Evolutionary conservation across 2,329 filamentous ascomycete species (phyloP).

Genomic region (Pleoardoris graminearum): DNA sequence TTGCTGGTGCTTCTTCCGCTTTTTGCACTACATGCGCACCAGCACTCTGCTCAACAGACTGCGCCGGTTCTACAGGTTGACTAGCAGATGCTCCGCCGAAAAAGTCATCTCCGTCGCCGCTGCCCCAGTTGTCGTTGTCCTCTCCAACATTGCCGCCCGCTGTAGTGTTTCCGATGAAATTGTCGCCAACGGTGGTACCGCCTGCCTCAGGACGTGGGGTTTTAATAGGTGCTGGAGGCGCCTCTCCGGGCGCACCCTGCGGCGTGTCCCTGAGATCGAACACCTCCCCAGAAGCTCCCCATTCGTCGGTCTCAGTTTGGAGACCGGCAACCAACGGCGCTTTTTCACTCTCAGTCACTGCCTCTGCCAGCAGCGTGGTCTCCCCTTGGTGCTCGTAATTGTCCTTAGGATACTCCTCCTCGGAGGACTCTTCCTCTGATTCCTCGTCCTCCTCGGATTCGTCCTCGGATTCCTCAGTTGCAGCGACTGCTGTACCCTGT

Average conservation of each 20-base stretch:
- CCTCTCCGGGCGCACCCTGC: conserved; percentile 22
- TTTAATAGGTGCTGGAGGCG: conserved; percentile 16
- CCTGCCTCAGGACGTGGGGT: conserved; percentile 32
- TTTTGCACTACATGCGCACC: conserved; percentile 25
- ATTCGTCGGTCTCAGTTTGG: conserved; percentile 41
- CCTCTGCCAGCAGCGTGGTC: conserved; percentile 50
- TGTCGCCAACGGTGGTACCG: conserved; percentile 37
- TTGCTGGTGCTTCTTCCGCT: conserved; percentile 49
- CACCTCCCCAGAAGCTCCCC: conserved; percentile 34
- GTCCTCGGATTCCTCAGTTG: not conserved
- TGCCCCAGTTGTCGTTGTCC: conserved; percentile 40
- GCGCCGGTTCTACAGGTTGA: conserved; percentile 22
- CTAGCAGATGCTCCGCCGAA: conserved; percentile 27
- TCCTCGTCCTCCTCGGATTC: not conserved
- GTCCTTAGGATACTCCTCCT: conserved; percentile 30
- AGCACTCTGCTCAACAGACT: conserved; percentile 20
- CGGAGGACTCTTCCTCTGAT: conserved; percentile 4
- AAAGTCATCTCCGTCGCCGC: conserved; percentile 38
- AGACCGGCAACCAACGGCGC: conserved; percentile 49
- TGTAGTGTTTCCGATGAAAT: conserved; percentile 35
- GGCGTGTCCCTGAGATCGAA: conserved; percentile 36
- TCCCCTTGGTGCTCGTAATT: conserved; percentile 55
- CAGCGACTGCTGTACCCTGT: conserved; percentile 13
- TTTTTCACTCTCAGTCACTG: conserved; percentile 48
- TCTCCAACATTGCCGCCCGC: conserved; percentile 36